Conservation (phyloP, 1,139 yeast genomes). For the Pichia cactophila region DNA sequence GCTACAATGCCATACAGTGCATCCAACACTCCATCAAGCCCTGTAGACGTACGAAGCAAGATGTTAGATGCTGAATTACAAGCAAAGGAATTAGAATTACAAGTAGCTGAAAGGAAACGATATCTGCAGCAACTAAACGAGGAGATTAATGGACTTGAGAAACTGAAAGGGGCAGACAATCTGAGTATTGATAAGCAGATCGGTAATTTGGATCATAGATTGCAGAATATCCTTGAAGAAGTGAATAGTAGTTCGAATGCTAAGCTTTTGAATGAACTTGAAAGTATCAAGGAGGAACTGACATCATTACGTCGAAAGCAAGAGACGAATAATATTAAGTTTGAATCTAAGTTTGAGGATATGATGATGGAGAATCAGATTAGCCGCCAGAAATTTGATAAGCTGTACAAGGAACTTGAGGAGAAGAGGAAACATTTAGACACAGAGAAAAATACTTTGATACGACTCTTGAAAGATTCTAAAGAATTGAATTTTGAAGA, state of each 20-base stretch:
- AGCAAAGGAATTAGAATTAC: constrained; percentile 10
- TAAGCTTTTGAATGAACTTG: constrained; percentile 16
- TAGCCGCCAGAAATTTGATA: constrained; percentile 20
- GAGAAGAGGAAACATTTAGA: constrained; percentile 21
- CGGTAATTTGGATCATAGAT: constrained; percentile 12
- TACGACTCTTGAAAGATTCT: constrained; percentile 5
- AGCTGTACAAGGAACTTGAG: constrained; percentile 19
- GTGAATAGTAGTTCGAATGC: constrained; percentile 14
- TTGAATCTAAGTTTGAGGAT: constrained; percentile 24
- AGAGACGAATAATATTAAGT: constrained; percentile 20
- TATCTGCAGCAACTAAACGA: constrained; percentile 10
- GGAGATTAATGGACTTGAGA: constrained; percentile 5
- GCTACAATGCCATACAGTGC: constrained; percentile 4
- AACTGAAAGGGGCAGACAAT: not conserved
- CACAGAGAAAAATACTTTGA: constrained; percentile 14
- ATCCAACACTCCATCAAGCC: not conserved
- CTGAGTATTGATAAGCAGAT: constrained; percentile 8
- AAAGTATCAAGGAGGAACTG: constrained; percentile 19
- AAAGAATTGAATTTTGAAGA: not conserved
- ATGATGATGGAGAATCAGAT: constrained; percentile 22
- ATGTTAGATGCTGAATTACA: not conserved
- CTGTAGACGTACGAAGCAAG: not conserved
- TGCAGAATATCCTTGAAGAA: constrained; percentile 16
- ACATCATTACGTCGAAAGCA: constrained; percentile 20
- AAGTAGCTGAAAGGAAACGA: constrained; percentile 4